These are phyloP conservation scores for Penicillium olsonii DNA, from an alignment of 2,329 filamentous ascomycete genomes.

Conservation along the genomic window DNA sequence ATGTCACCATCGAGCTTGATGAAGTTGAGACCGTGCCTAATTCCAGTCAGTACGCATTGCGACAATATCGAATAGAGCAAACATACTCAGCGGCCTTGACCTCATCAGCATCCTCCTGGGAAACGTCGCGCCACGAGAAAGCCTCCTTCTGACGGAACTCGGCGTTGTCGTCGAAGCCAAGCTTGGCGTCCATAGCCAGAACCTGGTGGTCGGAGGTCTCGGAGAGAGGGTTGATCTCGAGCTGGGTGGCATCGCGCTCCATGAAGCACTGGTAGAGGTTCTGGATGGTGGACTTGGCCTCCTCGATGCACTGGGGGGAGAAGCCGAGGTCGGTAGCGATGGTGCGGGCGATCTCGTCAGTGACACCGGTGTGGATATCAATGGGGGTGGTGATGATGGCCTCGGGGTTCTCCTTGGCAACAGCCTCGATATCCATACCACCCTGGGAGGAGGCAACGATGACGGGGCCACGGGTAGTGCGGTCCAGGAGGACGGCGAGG, in stretches of 20 bases:
- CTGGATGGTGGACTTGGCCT: slow-evolving; percentile 94
- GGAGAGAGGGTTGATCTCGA: slow-evolving; percentile 98
- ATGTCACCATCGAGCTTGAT: slow-evolving; percentile 99
- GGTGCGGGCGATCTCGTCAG: slow-evolving; percentile 86
- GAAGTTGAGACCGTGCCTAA: slow-evolving; percentile 81
- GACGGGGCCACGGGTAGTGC: slow-evolving; percentile 83
- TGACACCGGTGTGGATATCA: slow-evolving; percentile 92
- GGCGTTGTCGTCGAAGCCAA: slow-evolving; percentile 98
- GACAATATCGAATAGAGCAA: background rate
- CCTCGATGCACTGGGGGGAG: slow-evolving; percentile 95
- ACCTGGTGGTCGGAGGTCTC: slow-evolving; percentile 99
- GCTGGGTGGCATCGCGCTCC: slow-evolving; percentile 98
- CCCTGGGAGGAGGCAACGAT: slow-evolving; percentile 98
- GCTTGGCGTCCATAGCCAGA: slow-evolving; percentile 98
- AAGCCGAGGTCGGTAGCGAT: slow-evolving; percentile 94
- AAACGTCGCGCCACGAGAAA: slow-evolving; percentile 89
- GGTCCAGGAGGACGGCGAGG: slow-evolving; percentile 98
- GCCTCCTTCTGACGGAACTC: slow-evolving; percentile 97
- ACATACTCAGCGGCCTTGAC: slow-evolving; percentile 86
- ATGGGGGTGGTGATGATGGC: slow-evolving; percentile 94
- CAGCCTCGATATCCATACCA: slow-evolving; percentile 98
- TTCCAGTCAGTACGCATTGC: background rate
- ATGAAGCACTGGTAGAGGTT: slow-evolving; percentile 99
- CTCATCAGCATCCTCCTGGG: slow-evolving; percentile 96
- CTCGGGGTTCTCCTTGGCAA: slow-evolving; percentile 95